Evolutionary conservation across 1,284 basidiomycete species (phyloP).

Genomic region (Ganoderma boninense): DNA sequence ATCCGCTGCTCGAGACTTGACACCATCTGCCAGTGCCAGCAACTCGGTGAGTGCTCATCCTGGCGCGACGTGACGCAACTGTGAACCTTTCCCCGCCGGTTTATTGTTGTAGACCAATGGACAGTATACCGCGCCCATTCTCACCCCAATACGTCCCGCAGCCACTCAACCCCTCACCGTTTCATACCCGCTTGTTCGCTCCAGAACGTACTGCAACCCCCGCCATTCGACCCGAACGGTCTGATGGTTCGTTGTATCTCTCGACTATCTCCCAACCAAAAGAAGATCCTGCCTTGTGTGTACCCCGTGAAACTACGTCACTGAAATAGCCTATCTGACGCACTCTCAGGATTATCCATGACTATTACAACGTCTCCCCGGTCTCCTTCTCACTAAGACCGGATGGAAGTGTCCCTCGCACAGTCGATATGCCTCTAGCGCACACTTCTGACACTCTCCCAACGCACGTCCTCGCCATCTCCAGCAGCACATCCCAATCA

Average conservation of each 20-base stretch:
- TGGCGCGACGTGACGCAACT: neutral
- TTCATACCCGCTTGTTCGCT: neutral
- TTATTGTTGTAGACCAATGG: neutral
- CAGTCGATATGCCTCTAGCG: conserved; percentile 17
- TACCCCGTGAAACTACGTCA: neutral
- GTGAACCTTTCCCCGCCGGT: neutral
- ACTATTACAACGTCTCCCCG: conserved; percentile 35
- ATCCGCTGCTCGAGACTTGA: neutral
- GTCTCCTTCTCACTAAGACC: conserved; percentile 22
- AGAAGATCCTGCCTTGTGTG: neutral
- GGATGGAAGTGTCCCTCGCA: conserved; percentile 10
- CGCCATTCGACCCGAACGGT: neutral
- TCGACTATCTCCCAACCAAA: neutral
- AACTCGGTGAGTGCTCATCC: neutral
- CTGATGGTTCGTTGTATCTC: neutral
- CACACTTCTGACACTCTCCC: conserved; percentile 11
- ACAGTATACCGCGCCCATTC: neutral
- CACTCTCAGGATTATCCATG: conserved; percentile 30
- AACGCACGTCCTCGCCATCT: conserved; percentile 37
- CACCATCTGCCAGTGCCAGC: neutral
- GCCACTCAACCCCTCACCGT: neutral
- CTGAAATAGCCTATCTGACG: neutral
- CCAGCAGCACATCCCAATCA: conserved; percentile 35
- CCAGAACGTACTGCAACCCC: conserved; percentile 1
- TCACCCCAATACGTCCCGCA: neutral